A percentile compares a stretch with the other conserved stretches of the same genome.
These are phyloP conservation scores for Cydonia oblonga DNA, from an alignment of 331 rosid species.

Conservation along the genomic window DNA sequence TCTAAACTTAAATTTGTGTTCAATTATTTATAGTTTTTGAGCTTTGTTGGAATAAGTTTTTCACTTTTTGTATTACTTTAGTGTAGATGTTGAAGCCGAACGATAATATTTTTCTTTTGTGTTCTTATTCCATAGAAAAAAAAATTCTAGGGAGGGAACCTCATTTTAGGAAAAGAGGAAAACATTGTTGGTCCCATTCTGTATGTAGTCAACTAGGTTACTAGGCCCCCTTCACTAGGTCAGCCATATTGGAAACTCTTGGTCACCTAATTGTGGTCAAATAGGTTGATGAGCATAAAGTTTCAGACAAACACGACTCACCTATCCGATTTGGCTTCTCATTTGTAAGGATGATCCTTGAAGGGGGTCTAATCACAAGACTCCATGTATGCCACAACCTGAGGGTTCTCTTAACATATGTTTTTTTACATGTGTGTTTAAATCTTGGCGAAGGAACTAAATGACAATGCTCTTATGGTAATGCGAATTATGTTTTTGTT, in stretches of 20 bases:
- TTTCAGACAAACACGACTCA: neutral
- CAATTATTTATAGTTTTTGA: neutral
- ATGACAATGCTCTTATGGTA: neutral
- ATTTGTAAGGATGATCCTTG: neutral
- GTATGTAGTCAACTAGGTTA: neutral
- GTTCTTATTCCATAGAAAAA: neutral
- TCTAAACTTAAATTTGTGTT: neutral
- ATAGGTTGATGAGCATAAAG: no score
- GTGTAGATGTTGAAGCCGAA: neutral
- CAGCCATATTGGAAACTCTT: neutral
- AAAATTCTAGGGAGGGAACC: neutral
- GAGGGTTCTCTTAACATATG: neutral
- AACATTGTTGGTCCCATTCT: neutral
- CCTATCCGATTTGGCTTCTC: neutral
- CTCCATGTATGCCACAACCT: neutral
- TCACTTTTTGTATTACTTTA: neutral
- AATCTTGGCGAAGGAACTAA: neutral
- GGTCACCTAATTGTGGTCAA: no score
- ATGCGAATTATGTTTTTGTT: constrained; percentile 13
- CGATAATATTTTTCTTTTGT: neutral
- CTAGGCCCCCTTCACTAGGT: neutral
- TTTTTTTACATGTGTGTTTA: neutral
- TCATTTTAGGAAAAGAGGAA: neutral
- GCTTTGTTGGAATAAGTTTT: neutral
- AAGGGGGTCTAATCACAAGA: neutral